These are phyloP conservation scores for Phaeophleospora eucalypticola DNA, from an alignment of 2,329 filamentous ascomycete species.

Conservation along the genomic window DNA sequence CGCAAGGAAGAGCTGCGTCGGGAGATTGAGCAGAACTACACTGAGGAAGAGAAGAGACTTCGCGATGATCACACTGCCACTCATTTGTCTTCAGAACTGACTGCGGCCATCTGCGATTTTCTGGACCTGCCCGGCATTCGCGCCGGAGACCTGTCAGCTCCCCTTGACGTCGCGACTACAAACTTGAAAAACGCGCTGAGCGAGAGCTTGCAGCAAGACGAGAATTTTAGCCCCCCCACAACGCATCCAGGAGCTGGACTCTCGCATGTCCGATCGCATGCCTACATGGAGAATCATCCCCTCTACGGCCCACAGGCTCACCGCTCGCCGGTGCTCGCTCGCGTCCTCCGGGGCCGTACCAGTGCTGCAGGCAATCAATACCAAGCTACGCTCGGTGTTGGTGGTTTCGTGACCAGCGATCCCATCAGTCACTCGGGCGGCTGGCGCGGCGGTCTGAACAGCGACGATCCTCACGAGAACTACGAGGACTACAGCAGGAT, in stretches of 20 bases:
- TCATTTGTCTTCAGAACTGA: slow-evolving; percentile 49
- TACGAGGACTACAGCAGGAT: slow-evolving; percentile 40
- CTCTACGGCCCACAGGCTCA: slow-evolving; percentile 55
- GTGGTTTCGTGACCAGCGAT: slow-evolving; percentile 42
- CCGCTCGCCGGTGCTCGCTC: slow-evolving; percentile 52
- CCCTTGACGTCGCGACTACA: background rate
- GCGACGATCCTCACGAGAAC: slow-evolving; percentile 26
- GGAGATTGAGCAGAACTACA: slow-evolving; percentile 24
- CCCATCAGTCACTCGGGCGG: slow-evolving; percentile 5
- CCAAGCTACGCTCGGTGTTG: slow-evolving; percentile 41
- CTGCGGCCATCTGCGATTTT: slow-evolving; percentile 51
- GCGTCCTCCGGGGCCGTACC: slow-evolving; percentile 49
- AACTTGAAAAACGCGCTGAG: slow-evolving; percentile 3
- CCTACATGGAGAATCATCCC: slow-evolving; percentile 57
- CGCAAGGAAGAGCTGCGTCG: slow-evolving; percentile 14
- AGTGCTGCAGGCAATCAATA: slow-evolving; percentile 32
- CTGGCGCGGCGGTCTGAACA: too few relatives aligned
- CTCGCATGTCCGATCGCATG: slow-evolving; percentile 55
- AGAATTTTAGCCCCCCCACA: slow-evolving; percentile 47
- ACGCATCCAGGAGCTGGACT: slow-evolving; percentile 65
- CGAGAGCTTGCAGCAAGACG: background rate
- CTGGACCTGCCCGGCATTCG: slow-evolving; percentile 45
- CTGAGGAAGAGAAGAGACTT: slow-evolving; percentile 34
- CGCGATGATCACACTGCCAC: slow-evolving; percentile 46
- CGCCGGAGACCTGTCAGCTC: background rate